These are phyloP conservation scores for Nemania abortiva DNA, from an alignment of 2,329 filamentous ascomycete species.

Conservation along the genomic window DNA sequence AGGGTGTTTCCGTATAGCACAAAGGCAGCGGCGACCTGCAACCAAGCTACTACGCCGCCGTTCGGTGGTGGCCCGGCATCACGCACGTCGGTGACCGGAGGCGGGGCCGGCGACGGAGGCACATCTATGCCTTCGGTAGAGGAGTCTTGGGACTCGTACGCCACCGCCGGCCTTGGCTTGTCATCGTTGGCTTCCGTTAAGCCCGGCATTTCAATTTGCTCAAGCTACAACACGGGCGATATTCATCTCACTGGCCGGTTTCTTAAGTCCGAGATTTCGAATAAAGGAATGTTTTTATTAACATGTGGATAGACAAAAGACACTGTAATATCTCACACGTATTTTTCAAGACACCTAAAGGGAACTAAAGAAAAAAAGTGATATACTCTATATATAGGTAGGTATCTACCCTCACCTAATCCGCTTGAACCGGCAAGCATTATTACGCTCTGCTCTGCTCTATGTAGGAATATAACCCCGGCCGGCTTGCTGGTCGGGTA, in stretches of 20 bases:
- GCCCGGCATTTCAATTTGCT: slow-evolving; percentile 12
- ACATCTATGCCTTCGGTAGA: slow-evolving; percentile 2
- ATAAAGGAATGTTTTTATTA: not conserved
- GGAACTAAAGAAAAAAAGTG: not conserved
- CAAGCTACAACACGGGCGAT: not conserved
- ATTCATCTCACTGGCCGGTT: not conserved
- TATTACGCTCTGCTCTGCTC: not conserved
- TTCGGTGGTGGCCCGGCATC: slow-evolving; percentile 40
- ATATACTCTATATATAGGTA: slow-evolving; percentile 8
- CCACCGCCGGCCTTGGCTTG: slow-evolving; percentile 6
- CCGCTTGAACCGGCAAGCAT: not conserved
- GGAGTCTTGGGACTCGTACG: slow-evolving; percentile 19
- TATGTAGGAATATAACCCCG: slow-evolving; percentile 34
- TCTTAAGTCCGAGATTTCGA: not conserved
- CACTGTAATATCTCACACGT: too few relatives aligned
- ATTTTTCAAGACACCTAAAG: not conserved
- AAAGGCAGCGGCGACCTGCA: slow-evolving; percentile 44
- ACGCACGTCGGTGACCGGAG: slow-evolving; percentile 7
- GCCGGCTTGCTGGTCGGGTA: slow-evolving; percentile 32
- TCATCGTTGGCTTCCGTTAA: slow-evolving; percentile 12
- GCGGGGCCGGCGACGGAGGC: not conserved
- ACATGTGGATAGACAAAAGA: not conserved
- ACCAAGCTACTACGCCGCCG: slow-evolving; percentile 45
- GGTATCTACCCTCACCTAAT: not conserved
- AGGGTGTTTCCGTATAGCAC: slow-evolving; percentile 34